Evolutionary conservation across 371 early-diverging fungal species (phyloP).

Genomic region (Rhizopus sp.): DNA sequence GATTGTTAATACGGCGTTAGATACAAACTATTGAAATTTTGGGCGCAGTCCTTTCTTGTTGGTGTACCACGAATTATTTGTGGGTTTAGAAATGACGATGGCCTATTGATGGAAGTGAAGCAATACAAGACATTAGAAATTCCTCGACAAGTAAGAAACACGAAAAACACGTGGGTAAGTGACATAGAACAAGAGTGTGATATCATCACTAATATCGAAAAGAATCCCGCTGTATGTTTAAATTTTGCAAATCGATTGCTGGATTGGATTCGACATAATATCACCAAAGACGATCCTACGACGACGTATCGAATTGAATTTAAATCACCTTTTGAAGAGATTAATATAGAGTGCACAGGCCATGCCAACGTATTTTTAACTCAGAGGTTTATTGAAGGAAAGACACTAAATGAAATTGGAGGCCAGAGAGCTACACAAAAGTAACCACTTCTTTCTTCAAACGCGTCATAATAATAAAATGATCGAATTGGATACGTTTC

Average conservation of each 20-base stretch:
- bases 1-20: constrained; percentile 32
- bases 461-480: no score
- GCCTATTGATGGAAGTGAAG: constrained; percentile 55
- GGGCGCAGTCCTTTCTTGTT: constrained; percentile 92
- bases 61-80: constrained; percentile 83
- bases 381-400: constrained; percentile 29
- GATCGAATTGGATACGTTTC: no score
- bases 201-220: neutral
- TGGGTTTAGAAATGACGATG: constrained; percentile 85
- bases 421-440: constrained; percentile 27
- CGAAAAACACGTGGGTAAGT: constrained; percentile 63
- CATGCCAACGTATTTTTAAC: constrained; percentile 42
- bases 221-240: constrained; percentile 54
- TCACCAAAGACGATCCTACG: constrained; percentile 44
- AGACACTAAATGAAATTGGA: constrained; percentile 22
- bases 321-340: constrained; percentile 44
- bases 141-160: constrained; percentile 74
- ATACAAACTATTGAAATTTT: constrained; percentile 84
- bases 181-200: neutral
- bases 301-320: constrained; percentile 45
- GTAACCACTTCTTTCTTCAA: no score
- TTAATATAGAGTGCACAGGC: neutral
- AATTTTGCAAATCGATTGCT: constrained; percentile 52
- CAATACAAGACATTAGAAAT: constrained; percentile 78
- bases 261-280: constrained; percentile 37